Evolutionary conservation across 2,329 filamentous ascomycete genomes (phyloP), one percentile per base, ranked within the genome.

Genomic region (Curvularia lunata): DNA sequence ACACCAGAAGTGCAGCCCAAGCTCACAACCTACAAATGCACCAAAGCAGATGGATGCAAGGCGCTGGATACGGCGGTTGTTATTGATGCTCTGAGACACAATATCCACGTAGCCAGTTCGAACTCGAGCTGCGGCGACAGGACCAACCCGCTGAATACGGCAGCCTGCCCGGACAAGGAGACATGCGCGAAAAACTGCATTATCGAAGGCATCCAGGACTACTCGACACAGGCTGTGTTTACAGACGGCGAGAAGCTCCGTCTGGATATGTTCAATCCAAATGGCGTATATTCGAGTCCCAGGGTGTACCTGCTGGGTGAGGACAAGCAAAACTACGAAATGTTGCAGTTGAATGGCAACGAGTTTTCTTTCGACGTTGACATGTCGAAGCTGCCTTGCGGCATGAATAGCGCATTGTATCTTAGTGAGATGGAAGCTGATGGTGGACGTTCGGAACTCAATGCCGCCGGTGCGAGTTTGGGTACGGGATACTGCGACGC

Each of bases 341-440:
- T 84, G 70, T 87, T 90, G 78, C 82, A 85, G 56, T 80, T 90
- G 58, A 80, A 86, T 54, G 86, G 86, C 76, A 83, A 88, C 69
- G 88, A 91, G 75, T 87, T 91, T 77, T 87, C 86, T 54, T 90
- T 91, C 61, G 88, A 90, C 54, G 88, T 90, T 25, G 88, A 91
- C 71, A 85, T 74, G 3, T 77, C 76, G 8, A 76, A 75, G 61
- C 64, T 78, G n/a, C 76, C 75, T 4, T 78, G 76, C 60, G 76
- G 76, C 19, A 78, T 77, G 74, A 78, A 78, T 50, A 75, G 76
- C 38, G 76, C 76, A 45, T 52, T 78, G 7, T 78, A 78, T 45
- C 65, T 78, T 5, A 74, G 70, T n/a, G 76, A 78, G 61, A 78
- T 78, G 76, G 63, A 74, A 48, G 73, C 66, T 12, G 60, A 69